A percentile compares a stretch with the other conserved stretches of the same genome.
phyloP scores from a whole-genome alignment of 352 stramenopile species.

The Phytophthora megakarya region DNA sequence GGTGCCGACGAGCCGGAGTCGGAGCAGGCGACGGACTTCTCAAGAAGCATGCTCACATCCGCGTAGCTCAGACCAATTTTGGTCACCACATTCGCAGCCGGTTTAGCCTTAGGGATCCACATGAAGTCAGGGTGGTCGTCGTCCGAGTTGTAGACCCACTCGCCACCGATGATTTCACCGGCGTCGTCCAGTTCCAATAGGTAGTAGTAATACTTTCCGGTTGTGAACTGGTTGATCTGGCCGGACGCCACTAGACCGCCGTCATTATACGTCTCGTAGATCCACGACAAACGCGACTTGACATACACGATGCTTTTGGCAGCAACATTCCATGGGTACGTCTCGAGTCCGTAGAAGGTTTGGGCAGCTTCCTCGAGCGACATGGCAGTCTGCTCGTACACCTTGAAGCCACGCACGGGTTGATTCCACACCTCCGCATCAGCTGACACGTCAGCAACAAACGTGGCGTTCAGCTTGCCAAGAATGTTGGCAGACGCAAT shows the following conservation, averaged over 20 bases:
- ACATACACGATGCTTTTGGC: slow-evolving; percentile 47
- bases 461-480: slow-evolving; percentile 35
- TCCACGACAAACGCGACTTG: slow-evolving; percentile 43
- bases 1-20: neutral
- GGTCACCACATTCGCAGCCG: slow-evolving; percentile 25
- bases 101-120: slow-evolving; percentile 32
- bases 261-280: slow-evolving; percentile 42
- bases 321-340: slow-evolving; percentile 53
- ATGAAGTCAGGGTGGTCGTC: slow-evolving; percentile 39
- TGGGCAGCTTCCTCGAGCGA: slow-evolving; percentile 29
- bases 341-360: slow-evolving; percentile 37
- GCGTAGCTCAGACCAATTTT: slow-evolving; percentile 35
- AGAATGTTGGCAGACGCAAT: slow-evolving; percentile 47
- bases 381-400: slow-evolving; percentile 33
- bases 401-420: too few species aligned
- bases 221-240: slow-evolving; percentile 31
- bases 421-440: slow-evolving; percentile 59
- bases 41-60: slow-evolving; percentile 26
- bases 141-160: slow-evolving; percentile 39
- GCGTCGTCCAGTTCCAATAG: slow-evolving; percentile 38
- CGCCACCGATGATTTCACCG: too few species aligned
- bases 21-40: slow-evolving; percentile 22
- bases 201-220: slow-evolving; percentile 34
- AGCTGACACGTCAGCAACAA: slow-evolving; percentile 48
- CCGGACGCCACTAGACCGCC: slow-evolving; percentile 33